phyloP scores from a whole-genome alignment of 306 rosid species.

The Phaseolus lunatus region DNA sequence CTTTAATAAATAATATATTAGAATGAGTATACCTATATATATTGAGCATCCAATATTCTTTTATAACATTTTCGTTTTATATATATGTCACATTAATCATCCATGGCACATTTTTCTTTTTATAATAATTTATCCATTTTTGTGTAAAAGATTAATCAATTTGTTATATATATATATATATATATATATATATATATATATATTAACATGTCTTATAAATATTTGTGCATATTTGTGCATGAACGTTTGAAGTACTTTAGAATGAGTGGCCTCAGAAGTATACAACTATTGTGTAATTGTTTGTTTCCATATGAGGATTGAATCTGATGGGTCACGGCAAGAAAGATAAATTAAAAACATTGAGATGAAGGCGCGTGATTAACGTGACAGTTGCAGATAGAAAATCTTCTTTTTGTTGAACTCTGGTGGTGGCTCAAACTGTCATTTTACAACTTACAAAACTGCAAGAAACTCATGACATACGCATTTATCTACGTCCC shows the following conservation, averaged over 20 bases:
- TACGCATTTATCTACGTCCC: constrained; percentile 9
- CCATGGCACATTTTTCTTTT: background rate
- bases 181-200: too few relatives aligned
- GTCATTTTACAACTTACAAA: constrained; percentile 57
- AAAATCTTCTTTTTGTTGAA: constrained; percentile 22
- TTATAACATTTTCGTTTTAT: too few relatives aligned
- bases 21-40: background rate
- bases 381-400: constrained; percentile 57
- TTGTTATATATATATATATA: background rate
- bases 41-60: background rate
- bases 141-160: background rate
- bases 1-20: background rate
- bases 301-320: background rate
- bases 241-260: background rate
- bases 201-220: background rate
- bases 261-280: background rate
- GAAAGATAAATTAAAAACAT: constrained; percentile 42
- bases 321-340: background rate
- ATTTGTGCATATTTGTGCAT: background rate
- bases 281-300: background rate
- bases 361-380: constrained; percentile 56
- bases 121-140: background rate
- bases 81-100: background rate
- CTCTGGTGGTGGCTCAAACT: constrained; percentile 27
- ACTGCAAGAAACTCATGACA: constrained; percentile 78